Base-by-base conservation (phyloP, 305 asterid species). In the Stenogyne calaminthoides region DNA sequence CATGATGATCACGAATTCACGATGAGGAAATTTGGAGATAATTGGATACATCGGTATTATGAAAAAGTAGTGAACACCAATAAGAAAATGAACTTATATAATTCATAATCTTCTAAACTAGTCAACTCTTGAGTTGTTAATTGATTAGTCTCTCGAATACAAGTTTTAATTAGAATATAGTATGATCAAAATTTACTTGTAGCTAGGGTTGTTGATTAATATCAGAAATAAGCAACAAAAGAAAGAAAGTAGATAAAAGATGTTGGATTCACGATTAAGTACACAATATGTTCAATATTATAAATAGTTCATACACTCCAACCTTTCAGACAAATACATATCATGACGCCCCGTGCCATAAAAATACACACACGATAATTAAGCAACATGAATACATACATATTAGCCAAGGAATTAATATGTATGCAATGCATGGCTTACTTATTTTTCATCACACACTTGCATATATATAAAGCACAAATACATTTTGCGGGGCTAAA, bases 401-500 rank as follows among this genome's bases (percentile, higher is more conserved):
- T 14, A 6, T 6, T 5, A 49, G 22, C 56, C 56, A 49, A 15
- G 56, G 56, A 49, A 32, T 32, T 32, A 32, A 49, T 49, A 22
- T 15, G 56, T 7, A 15, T 16, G 22, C 56, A 49, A 49, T 49
- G n/a, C n/a, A n/a, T n/a, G 56, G 56, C 22, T 49, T 0, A 15
- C 56, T 49, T 49, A 49, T 49, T 49, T 47, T 16, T 15, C 9
- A 15, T 51, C 16, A 54, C 62, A 54, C 52, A 22, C 56, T 49
- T 47, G 15, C 59, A 66, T 15, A 16, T 11, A 16, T 22, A 47
- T 8, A 44, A 64, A 66, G 2, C 44, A 52, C 2, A 36, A 71
- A 29, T 65, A 34, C 32, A 29, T 54, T 34, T 10, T 9, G 11
- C 20, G 59, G 76, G 75, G 73, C 55, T 47, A 15, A 10, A n/a